Percentiles rank a stretch among this genome's conserved stretches.
phyloP scores from a whole-genome alignment of 306 rosid species.

The Dryas drummondii region DNA sequence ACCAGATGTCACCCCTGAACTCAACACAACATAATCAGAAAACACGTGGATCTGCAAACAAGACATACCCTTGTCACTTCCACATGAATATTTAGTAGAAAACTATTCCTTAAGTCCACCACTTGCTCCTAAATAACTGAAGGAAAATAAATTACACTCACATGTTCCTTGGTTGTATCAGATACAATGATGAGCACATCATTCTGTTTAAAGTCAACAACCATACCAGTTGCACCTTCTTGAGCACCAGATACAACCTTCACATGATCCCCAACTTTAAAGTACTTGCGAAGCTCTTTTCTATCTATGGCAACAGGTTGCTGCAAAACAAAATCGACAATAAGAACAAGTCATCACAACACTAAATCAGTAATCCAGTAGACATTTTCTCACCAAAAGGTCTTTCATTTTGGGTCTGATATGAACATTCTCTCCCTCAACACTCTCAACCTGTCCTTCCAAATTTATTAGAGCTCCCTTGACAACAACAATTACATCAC shows the following conservation, averaged over 20 bases:
- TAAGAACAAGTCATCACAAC: too few relatives aligned
- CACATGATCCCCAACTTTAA: conserved; percentile 90
- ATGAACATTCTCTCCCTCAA: conserved; percentile 82
- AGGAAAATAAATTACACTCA: conserved; percentile 40
- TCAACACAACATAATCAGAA: too few relatives aligned
- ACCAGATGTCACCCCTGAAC: too few relatives aligned
- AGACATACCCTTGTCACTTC: too few relatives aligned
- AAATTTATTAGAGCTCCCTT: conserved; percentile 85
- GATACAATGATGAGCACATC: conserved; percentile 67
- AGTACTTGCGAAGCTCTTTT: conserved; percentile 82
- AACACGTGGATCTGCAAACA: too few relatives aligned
- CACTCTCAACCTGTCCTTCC: conserved; percentile 91
- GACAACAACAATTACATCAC: conserved; percentile 79
- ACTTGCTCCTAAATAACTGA: too few relatives aligned
- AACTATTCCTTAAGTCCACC: too few relatives aligned
- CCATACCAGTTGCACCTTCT: conserved; percentile 97
- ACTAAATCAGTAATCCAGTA: too few relatives aligned
- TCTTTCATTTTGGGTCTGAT: conserved; percentile 81
- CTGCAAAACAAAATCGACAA: too few relatives aligned
- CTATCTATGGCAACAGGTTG: conserved; percentile 62
- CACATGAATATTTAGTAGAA: too few relatives aligned
- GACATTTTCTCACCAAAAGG: conserved; percentile 49
- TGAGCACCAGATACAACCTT: conserved; percentile 85
- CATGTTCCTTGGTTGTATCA: conserved; percentile 85
- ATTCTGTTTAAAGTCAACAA: conserved; percentile 88